Evolutionary conservation across 2,329 filamentous ascomycete genomes (phyloP).

Genomic region (Blumeriella jaapii): DNA sequence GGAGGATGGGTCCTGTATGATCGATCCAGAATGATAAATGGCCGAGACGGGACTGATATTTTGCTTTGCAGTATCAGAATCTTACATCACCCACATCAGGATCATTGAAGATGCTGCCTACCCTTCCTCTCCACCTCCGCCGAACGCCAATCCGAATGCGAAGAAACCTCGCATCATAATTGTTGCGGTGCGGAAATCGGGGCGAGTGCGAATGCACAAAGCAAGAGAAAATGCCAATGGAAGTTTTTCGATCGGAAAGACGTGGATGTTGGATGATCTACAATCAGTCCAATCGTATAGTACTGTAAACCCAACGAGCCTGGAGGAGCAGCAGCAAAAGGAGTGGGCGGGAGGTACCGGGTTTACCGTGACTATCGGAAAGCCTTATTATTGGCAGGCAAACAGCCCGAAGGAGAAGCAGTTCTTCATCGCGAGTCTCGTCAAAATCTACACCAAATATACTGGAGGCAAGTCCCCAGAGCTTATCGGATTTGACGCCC

Average conservation of each 20-base stretch:
- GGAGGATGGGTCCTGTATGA: constrained; percentile 66
- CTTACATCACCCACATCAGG: constrained; percentile 94
- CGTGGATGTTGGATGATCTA: constrained; percentile 92
- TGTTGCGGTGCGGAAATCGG: constrained; percentile 83
- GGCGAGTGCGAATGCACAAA: constrained; percentile 90
- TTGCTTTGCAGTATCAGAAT: constrained; percentile 57
- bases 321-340: constrained; percentile 48
- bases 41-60: background rate
- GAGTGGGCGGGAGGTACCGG: constrained; percentile 75
- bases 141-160: constrained; percentile 56
- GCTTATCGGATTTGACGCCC: constrained; percentile 70
- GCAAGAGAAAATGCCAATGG: constrained; percentile 91
- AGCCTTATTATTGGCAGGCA: constrained; percentile 96
- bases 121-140: constrained; percentile 75
- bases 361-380: constrained; percentile 79
- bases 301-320: constrained; percentile 44
- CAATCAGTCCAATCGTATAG: constrained; percentile 73
- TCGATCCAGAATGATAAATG: constrained; percentile 1
- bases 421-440: constrained; percentile 90
- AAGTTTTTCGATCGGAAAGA: constrained; percentile 94
- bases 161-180: constrained; percentile 90
- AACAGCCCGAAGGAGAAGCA: constrained; percentile 93
- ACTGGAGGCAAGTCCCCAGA: constrained; percentile 75
- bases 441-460: constrained; percentile 96
- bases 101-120: constrained; percentile 78